Evolutionary conservation across 1,284 basidiomycete genomes (phyloP).

Genomic region (Marasmius fiardii): DNA sequence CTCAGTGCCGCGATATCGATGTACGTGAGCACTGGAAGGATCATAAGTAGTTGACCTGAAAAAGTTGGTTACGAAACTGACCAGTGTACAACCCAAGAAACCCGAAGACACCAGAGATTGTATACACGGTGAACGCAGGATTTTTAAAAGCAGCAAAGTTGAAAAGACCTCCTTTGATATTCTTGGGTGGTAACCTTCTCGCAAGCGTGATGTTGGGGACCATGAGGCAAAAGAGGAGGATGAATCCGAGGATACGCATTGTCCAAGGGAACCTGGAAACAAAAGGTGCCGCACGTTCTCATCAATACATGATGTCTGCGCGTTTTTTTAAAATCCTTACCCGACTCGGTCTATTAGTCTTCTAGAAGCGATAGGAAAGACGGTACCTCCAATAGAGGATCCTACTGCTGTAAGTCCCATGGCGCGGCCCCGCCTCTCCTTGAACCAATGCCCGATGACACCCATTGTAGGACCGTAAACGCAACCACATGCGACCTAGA

Average conservation of each 20-base stretch:
- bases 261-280: constrained; percentile 41
- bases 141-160: constrained; percentile 35
- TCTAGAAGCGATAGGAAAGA: background rate
- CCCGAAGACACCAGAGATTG: constrained; percentile 28
- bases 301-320: background rate
- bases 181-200: constrained; percentile 36
- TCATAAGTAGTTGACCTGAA: background rate
- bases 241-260: constrained; percentile 41
- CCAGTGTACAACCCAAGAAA: constrained; percentile 54
- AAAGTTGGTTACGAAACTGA: constrained; percentile 16
- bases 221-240: constrained; percentile 30
- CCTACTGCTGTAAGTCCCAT: background rate
- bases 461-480: background rate
- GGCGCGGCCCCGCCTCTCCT: background rate
- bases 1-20: constrained; percentile 39
- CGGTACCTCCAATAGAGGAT: background rate
- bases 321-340: constrained; percentile 22
- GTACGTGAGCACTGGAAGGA: constrained; percentile 42
- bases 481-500: background rate
- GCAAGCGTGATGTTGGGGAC: constrained; percentile 34
- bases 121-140: constrained; percentile 30
- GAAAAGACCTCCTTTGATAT: constrained; percentile 34
- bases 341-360: constrained; percentile 29
- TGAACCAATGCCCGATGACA: constrained; percentile 39
- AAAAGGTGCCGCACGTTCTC: background rate